phyloP scores from a whole-genome alignment of 2,329 filamentous ascomycete species.

The Aspergillus ochraceus region DNA sequence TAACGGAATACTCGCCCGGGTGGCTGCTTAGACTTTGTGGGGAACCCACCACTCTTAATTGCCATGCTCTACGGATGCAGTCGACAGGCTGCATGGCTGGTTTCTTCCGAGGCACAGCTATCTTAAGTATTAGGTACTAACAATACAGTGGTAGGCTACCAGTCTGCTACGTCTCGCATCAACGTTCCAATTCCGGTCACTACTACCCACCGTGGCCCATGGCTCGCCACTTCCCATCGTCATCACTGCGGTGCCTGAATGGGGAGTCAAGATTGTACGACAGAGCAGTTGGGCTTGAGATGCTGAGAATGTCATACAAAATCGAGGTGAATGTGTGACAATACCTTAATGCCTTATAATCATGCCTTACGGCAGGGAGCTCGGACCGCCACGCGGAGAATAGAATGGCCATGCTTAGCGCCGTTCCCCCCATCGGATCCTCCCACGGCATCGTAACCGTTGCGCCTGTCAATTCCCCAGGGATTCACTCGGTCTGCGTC shows the following conservation, averaged over 20 bases:
- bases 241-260: not conserved
- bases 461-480: not conserved
- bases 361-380: not conserved
- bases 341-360: no score
- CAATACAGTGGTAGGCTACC: no score
- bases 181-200: not conserved
- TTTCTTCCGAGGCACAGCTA: no score
- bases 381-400: not conserved
- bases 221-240: not conserved
- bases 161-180: not conserved
- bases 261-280: not conserved
- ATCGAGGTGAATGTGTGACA: not conserved
- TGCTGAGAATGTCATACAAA: no score
- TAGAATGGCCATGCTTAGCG: not conserved
- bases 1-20: not conserved
- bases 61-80: no score
- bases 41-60: no score
- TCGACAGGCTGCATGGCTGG: no score
- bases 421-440: not conserved
- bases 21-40: not conserved
- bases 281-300: no score
- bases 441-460: not conserved
- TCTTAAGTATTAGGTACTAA: no score
- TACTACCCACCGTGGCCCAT: not conserved
- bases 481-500: slow-evolving; percentile 2